Evolutionary conservation across 2,329 filamentous ascomycete genomes (phyloP).

Genomic region (Fusarium denticulatum): DNA sequence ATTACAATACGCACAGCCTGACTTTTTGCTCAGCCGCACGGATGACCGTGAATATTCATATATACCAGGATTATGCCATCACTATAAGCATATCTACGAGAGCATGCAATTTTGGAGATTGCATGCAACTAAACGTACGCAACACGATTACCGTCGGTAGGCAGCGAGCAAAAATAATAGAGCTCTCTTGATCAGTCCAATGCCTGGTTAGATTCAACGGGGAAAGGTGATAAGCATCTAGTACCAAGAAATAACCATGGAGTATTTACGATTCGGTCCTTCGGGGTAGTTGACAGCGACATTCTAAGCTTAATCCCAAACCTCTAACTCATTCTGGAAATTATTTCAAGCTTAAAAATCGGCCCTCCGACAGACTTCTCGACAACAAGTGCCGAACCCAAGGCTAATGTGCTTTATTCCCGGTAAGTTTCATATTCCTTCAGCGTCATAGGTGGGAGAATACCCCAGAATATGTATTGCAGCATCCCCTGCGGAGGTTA

Average conservation of each 20-base stretch:
- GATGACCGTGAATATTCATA: neutral
- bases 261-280: neutral
- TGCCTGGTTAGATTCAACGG: rapidly evolving
- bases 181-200: rapidly evolving
- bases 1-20: neutral
- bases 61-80: neutral
- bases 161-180: rapidly evolving
- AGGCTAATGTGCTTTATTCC: neutral
- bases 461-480: neutral
- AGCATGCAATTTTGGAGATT: neutral
- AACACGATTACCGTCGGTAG: neutral
- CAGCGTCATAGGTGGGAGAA: conserved; percentile 1
- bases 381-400: neutral
- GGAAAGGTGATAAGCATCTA: neutral
- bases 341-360: neutral
- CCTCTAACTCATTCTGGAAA: neutral
- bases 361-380: neutral
- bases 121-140: neutral
- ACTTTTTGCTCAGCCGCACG: neutral
- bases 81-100: neutral
- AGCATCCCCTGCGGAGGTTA: neutral
- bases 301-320: rapidly evolving
- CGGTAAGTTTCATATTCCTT: rapidly evolving
- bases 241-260: rapidly evolving
- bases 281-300: neutral